Conservation (phyloP, 163 green algal species). For the Scenedesmus sp. region DNA sequence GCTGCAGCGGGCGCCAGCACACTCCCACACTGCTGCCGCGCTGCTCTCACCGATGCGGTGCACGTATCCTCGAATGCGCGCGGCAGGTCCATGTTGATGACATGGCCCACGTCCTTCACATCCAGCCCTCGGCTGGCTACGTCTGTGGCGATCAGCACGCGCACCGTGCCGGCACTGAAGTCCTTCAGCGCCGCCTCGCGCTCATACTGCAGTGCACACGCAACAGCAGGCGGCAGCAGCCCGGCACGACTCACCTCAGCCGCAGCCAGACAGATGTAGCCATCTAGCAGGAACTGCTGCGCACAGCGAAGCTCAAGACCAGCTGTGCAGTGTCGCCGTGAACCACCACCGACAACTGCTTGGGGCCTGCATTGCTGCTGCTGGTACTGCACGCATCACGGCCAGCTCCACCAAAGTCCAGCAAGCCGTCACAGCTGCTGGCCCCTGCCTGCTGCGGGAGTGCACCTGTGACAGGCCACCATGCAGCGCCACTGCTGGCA, state of each 20-base stretch:
- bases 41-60: slow-evolving; percentile 85
- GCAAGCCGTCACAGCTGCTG: not conserved
- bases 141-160: slow-evolving; percentile 88
- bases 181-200: slow-evolving; percentile 68
- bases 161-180: slow-evolving; percentile 59
- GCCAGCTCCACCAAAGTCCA: not conserved
- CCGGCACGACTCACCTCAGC: not conserved
- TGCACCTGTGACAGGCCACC: slow-evolving; percentile 79
- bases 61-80: slow-evolving; percentile 94
- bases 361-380: not conserved
- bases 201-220: slow-evolving; percentile 52
- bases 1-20: not conserved
- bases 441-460: too few relatives aligned
- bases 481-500: slow-evolving; percentile 83
- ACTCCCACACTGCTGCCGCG: not conserved
- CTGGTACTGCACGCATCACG: not conserved
- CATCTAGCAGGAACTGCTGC: too few relatives aligned
- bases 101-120: slow-evolving; percentile 91
- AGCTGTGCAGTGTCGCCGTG: too few relatives aligned
- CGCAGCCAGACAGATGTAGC: not conserved
- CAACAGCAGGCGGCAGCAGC: not conserved
- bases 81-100: slow-evolving; percentile 94
- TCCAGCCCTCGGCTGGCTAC: slow-evolving; percentile 91
- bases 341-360: too few relatives aligned
- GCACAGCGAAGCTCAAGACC: too few relatives aligned